Percentiles rank a stretch among this genome's conserved stretches.
Conservation (phyloP, 495 filamentous ascomycete genomes). For the Opeltia flavorubescens region DNA sequence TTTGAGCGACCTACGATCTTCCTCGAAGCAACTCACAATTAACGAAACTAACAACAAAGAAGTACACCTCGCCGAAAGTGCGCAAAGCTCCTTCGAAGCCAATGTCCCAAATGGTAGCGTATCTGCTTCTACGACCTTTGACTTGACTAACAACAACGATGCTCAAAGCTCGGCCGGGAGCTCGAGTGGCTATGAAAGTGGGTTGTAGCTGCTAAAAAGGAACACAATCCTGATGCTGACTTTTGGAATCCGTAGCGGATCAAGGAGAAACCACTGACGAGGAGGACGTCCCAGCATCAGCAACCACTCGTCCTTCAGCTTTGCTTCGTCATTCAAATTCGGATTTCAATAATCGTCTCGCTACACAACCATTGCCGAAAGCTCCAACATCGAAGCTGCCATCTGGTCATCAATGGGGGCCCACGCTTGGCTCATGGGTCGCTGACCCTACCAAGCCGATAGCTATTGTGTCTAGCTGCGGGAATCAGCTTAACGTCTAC, state of each 20-base stretch:
- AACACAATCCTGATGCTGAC: constrained; percentile 37
- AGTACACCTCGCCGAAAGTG: neutral
- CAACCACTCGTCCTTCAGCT: constrained; percentile 39
- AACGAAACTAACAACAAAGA: too few relatives aligned
- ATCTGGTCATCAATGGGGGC: constrained; percentile 38
- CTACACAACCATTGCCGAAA: constrained; percentile 9
- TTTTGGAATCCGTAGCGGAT: constrained; percentile 41
- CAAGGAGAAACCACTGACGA: constrained; percentile 76
- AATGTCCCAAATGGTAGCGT: neutral
- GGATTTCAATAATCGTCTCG: constrained; percentile 24
- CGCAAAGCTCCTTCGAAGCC: neutral
- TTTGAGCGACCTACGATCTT: too few relatives aligned
- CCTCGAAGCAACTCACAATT: neutral
- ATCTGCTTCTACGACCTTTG: constrained; percentile 22
- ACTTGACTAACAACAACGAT: constrained; percentile 28
- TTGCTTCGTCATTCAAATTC: constrained; percentile 40
- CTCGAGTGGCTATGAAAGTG: constrained; percentile 72
- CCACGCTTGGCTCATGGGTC: constrained; percentile 39
- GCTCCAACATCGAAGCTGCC: constrained; percentile 19
- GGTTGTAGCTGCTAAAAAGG: constrained; percentile 25
- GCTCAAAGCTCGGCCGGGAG: constrained; percentile 39
- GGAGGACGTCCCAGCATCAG: constrained; percentile 47
- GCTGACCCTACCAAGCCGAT: constrained; percentile 53
- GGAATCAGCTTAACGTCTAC: constrained; percentile 58
- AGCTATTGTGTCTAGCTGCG: constrained; percentile 53